A percentile compares a stretch with the other conserved stretches of the same genome.
These are phyloP conservation scores for Tricholoma bakamatsutake DNA, from an alignment of 768 basidiomycete genomes.

Conservation along the genomic window DNA sequence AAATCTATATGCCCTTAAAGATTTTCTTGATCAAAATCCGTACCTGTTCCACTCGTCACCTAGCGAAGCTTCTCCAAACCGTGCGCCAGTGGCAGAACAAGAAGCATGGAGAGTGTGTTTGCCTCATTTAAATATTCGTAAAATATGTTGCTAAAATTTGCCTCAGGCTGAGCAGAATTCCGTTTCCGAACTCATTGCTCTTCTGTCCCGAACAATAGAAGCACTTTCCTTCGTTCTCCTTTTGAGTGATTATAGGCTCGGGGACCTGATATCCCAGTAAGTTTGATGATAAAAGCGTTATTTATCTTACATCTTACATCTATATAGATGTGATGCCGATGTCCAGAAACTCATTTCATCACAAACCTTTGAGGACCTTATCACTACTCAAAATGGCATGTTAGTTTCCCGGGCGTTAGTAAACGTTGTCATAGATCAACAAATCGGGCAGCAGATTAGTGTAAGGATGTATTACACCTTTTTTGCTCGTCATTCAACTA, in stretches of 20 bases:
- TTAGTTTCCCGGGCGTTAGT: constrained; percentile 87
- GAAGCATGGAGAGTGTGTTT: constrained; percentile 80
- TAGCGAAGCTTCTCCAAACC: constrained; percentile 55
- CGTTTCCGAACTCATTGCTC: constrained; percentile 65
- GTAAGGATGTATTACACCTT: constrained; percentile 38
- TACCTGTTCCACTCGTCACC: constrained; percentile 83
- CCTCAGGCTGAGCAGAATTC: constrained; percentile 75
- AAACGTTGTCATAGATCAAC: constrained; percentile 95
- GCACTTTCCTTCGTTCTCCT: constrained; percentile 92
- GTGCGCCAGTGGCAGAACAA: constrained; percentile 61
- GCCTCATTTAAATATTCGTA: background rate
- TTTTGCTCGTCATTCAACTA: background rate
- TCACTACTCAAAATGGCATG: constrained; percentile 81
- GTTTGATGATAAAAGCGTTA: constrained; percentile 20
- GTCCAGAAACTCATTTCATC: constrained; percentile 62
- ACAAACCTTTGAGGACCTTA: constrained; percentile 81
- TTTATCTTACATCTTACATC: constrained; percentile 4
- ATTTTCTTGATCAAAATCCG: constrained; percentile 74
- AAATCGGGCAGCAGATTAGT: constrained; percentile 94
- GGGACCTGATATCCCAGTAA: constrained; percentile 79
- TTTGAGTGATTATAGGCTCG: constrained; percentile 84
- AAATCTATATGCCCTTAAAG: constrained; percentile 72
- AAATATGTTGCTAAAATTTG: constrained; percentile 7
- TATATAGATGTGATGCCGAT: constrained; percentile 60
- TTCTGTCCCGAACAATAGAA: constrained; percentile 85